These are phyloP conservation scores for Diaporthe vaccinii DNA, from an alignment of 2,329 filamentous ascomycete species.

Conservation along the genomic window DNA sequence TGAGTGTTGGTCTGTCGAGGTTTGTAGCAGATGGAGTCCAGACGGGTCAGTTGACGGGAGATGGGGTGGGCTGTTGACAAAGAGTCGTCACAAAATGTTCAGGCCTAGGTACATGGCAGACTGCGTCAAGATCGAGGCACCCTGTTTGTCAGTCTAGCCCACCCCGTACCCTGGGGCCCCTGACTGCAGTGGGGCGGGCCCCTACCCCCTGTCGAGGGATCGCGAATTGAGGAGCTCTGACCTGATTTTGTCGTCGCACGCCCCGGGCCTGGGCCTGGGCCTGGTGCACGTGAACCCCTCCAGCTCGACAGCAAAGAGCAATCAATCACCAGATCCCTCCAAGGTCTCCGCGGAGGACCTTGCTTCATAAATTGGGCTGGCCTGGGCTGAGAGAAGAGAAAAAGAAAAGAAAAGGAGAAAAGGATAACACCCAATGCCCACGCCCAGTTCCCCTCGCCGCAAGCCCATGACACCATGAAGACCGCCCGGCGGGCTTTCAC, in stretches of 20 bases:
- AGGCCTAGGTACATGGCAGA: neutral
- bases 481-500: slow-evolving; percentile 38
- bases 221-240: slow-evolving; percentile 16
- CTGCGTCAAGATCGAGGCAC: neutral
- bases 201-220: neutral
- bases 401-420: neutral
- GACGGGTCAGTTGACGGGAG: slow-evolving; percentile 3
- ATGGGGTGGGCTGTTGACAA: slow-evolving; percentile 15
- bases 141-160: no score
- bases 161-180: slow-evolving; percentile 7
- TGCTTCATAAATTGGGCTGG: neutral
- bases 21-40: neutral
- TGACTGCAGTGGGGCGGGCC: slow-evolving; percentile 21
- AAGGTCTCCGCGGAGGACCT: neutral
- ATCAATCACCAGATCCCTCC: slow-evolving; percentile 16
- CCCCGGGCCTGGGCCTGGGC: no score
- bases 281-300: slow-evolving; percentile 9
- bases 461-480: slow-evolving; percentile 38
- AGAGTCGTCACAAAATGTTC: neutral
- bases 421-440: neutral
- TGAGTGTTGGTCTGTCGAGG: slow-evolving; percentile 4
- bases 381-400: neutral
- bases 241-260: slow-evolving; percentile 14
- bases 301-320: neutral
- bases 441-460: neutral